Evolutionary conservation across 495 filamentous ascomycete genomes (phyloP).

Genomic region (Penicillium longicatenatum): DNA sequence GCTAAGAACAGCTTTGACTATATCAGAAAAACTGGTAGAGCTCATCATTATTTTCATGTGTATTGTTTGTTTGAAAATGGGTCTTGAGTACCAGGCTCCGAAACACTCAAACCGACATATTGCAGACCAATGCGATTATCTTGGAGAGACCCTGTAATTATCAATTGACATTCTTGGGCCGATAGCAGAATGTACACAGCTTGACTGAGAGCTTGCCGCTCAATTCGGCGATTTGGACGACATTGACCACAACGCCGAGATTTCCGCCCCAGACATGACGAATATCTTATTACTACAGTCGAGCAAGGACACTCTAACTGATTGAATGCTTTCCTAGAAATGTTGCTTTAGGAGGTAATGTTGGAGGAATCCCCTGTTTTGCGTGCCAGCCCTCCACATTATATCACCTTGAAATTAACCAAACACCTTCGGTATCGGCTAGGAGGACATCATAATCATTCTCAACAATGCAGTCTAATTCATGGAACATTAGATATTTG

Average conservation of each 20-base stretch:
- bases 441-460: no score
- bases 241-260: constrained; percentile 28
- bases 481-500: no score
- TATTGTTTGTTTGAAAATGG: no score
- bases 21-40: no score
- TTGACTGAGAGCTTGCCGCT: constrained; percentile 31
- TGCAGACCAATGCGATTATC: background rate
- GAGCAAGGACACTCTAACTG: background rate
- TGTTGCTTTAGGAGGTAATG: background rate
- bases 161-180: constrained; percentile 28
- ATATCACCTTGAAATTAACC: no score
- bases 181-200: constrained; percentile 35
- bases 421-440: no score
- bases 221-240: constrained; percentile 35
- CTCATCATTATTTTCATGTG: no score
- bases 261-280: background rate
- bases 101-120: no score
- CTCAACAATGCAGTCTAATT: no score
- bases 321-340: no score
- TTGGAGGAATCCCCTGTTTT: background rate
- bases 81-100: no score
- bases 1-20: no score
- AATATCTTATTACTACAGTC: background rate
- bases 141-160: constrained; percentile 12
- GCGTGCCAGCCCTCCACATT: background rate